Evolutionary conservation across 2,329 filamentous ascomycete species (phyloP).

Genomic region (Chrysoporthe cubensis): DNA sequence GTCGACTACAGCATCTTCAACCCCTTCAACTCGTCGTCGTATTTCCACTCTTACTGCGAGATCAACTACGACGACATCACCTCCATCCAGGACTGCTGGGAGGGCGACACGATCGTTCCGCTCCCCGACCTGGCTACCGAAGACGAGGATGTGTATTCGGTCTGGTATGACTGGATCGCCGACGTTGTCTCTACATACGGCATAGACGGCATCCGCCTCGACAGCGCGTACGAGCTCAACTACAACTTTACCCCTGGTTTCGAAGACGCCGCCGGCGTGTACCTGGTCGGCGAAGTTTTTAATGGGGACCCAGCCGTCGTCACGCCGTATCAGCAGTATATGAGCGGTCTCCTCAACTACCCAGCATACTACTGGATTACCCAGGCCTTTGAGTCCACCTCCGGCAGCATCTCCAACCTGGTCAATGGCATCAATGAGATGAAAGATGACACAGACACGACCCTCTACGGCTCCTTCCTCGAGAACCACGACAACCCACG

Average conservation of each 20-base stretch:
- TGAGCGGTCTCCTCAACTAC: conserved; percentile 56
- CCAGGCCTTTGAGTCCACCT: conserved; percentile 35
- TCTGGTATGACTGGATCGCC: conserved; percentile 53
- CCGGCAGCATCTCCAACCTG: conserved; percentile 41
- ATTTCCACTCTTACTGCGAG: conserved; percentile 61
- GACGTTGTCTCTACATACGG: conserved; percentile 54
- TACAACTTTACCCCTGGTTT: conserved; percentile 53
- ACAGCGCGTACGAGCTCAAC: conserved; percentile 53
- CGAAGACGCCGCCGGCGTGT: conserved; percentile 49
- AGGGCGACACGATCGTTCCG: conserved; percentile 50
- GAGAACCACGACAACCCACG: conserved; percentile 55
- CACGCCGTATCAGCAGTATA: conserved; percentile 49
- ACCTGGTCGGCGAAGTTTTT: conserved; percentile 54
- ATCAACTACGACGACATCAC: conserved; percentile 53
- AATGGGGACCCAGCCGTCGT: conserved; percentile 50
- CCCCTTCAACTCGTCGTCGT: conserved; percentile 57
- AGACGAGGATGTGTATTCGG: conserved; percentile 44
- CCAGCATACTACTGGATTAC: conserved; percentile 45
- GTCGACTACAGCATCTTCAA: conserved; percentile 58
- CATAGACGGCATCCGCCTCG: conserved; percentile 55
- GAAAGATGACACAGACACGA: conserved; percentile 38
- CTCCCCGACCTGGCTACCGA: conserved; percentile 57
- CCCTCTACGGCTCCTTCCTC: conserved; percentile 47
- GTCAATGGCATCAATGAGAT: conserved; percentile 36
- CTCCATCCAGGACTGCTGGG: conserved; percentile 50